Conservation (phyloP, 2,329 filamentous ascomycete species). For the Ophiostoma triangulosporum region DNA sequence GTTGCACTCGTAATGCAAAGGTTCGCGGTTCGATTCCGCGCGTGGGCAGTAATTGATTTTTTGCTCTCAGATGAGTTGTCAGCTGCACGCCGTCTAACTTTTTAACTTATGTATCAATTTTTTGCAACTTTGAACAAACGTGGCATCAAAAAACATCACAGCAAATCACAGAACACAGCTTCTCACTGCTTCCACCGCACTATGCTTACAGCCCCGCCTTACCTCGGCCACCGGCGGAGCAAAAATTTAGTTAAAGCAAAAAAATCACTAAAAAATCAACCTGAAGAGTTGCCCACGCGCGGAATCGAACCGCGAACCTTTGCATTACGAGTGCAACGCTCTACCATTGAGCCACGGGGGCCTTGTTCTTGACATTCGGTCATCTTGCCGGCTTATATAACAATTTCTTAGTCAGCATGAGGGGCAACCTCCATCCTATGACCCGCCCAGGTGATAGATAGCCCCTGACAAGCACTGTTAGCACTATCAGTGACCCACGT, state of each 20-base stretch:
- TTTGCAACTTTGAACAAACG: too few species aligned
- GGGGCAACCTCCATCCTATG: neutral
- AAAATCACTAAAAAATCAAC: neutral
- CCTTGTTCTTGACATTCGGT: conserved; percentile 1
- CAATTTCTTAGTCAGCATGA: neutral
- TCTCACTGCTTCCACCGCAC: too few species aligned
- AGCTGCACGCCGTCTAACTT: too few species aligned
- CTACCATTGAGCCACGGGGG: conserved; percentile 3
- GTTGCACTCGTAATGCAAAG: conserved; percentile 1
- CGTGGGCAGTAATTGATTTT: neutral
- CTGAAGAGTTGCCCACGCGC: neutral
- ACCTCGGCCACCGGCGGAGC: too few species aligned
- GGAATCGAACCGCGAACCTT: conserved; percentile 1
- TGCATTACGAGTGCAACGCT: conserved; percentile 4
- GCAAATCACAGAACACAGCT: too few species aligned
- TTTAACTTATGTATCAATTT: too few species aligned
- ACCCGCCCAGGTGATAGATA: neutral
- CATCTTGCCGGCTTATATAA: neutral
- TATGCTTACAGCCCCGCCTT: too few species aligned
- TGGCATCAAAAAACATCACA: too few species aligned
- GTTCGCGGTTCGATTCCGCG: neutral
- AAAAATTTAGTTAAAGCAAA: neutral
- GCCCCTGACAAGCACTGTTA: neutral
- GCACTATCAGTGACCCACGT: too few species aligned
- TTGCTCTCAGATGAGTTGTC: neutral